Evolutionary conservation across 306 rosid species (phyloP).

Genomic region (Gleditsia sinensis): DNA sequence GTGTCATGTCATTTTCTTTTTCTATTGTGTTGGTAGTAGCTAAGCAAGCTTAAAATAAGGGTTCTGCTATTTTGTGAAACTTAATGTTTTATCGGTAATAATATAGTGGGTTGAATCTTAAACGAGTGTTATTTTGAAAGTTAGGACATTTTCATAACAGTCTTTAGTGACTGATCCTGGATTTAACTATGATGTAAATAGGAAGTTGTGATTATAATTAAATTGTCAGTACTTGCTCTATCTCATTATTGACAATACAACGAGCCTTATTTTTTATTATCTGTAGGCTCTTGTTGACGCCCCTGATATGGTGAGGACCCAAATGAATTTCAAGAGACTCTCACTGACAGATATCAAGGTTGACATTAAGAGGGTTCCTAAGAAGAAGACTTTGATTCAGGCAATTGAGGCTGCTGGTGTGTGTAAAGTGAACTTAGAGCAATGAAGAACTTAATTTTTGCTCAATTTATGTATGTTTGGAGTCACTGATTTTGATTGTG

Average conservation of each 20-base stretch:
- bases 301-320: conserved; percentile 58
- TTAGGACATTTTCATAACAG: not conserved
- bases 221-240: too few relatives aligned
- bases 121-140: not conserved
- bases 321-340: conserved; percentile 59
- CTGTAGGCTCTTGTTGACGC: conserved; percentile 54
- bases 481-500: not conserved
- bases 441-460: not conserved
- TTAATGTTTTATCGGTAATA: too few relatives aligned
- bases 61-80: too few relatives aligned
- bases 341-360: conserved; percentile 55
- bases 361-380: conserved; percentile 51
- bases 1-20: too few relatives aligned
- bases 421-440: not conserved
- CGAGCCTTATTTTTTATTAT: not conserved
- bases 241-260: not conserved
- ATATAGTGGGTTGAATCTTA: not conserved
- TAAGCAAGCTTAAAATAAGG: too few relatives aligned
- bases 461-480: not conserved
- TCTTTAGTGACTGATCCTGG: not conserved
- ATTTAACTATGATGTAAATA: not conserved
- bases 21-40: too few relatives aligned
- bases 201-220: not conserved
- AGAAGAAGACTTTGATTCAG: conserved; percentile 51
- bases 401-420: conserved; percentile 56